Percentiles rank a stretch among this genome's conserved stretches.
Evolutionary conservation across 805 yeast species (phyloP).

Genomic region (Candida coleopterorum): DNA sequence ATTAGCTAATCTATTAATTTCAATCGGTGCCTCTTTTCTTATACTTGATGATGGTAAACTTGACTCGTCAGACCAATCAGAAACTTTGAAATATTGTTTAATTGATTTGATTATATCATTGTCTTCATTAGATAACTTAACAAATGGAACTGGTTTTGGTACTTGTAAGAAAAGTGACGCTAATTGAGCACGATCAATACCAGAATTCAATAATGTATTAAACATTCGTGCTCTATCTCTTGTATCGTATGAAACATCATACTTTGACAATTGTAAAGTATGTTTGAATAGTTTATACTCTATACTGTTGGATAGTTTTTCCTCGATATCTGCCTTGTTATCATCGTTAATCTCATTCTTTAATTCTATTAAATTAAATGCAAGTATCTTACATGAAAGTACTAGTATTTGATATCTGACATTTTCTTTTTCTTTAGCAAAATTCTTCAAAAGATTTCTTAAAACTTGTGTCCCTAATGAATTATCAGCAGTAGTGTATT

Average conservation of each 20-base stretch:
- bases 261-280: conserved; percentile 59
- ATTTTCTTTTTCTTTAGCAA: conserved; percentile 48
- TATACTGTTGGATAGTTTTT: conserved; percentile 14
- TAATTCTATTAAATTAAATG: conserved; percentile 46
- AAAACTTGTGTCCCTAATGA: conserved; percentile 71
- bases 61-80: conserved; percentile 38
- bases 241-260: conserved; percentile 70
- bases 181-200: conserved; percentile 43
- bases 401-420: conserved; percentile 70
- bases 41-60: conserved; percentile 25
- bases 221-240: conserved; percentile 82
- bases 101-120: conserved; percentile 9
- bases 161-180: conserved; percentile 72
- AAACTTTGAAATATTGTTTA: conserved; percentile 23
- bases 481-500: conserved; percentile 45
- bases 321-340: conserved; percentile 10
- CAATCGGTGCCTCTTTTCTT: conserved; percentile 22
- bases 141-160: conserved; percentile 61
- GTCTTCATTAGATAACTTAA: conserved; percentile 12
- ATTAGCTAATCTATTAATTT: conserved; percentile 13
- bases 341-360: conserved; percentile 18
- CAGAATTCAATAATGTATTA: conserved; percentile 51
- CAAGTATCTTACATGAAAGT: conserved; percentile 67
- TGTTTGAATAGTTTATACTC: conserved; percentile 53
- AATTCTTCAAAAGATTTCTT: conserved; percentile 50